Conservation (phyloP, 1,284 basidiomycete species). For the Ustilago vetiveriae region DNA sequence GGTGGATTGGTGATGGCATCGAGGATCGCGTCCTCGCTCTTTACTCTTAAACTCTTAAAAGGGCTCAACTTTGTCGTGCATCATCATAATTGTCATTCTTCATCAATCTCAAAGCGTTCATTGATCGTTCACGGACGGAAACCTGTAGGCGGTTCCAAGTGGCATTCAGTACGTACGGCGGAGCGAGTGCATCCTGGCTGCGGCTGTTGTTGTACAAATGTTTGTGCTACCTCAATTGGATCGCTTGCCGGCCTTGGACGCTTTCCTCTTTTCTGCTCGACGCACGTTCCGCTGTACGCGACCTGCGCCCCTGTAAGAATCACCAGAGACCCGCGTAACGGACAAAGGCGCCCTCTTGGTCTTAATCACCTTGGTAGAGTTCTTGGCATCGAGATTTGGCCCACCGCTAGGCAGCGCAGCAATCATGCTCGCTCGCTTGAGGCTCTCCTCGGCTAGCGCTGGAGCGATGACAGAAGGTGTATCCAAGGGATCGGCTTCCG, state of each 20-base stretch:
- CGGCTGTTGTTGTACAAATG: too few species aligned
- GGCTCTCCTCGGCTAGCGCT: constrained; percentile 26
- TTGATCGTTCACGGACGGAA: too few species aligned
- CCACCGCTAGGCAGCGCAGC: constrained; percentile 44
- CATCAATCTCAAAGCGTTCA: neutral
- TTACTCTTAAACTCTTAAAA: constrained; percentile 52
- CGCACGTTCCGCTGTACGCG: constrained; percentile 37
- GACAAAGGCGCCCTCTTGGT: constrained; percentile 18
- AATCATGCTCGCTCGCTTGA: constrained; percentile 31
- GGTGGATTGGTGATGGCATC: constrained; percentile 65
- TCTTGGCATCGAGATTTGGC: constrained; percentile 22
- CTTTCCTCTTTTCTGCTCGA: constrained; percentile 44
- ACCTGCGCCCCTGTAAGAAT: constrained; percentile 52
- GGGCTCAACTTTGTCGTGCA: too few species aligned
- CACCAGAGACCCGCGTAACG: constrained; percentile 39
- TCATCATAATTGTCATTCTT: too few species aligned
- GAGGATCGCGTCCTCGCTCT: constrained; percentile 61
- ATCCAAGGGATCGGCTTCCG: constrained; percentile 30
- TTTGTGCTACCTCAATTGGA: constrained; percentile 1
- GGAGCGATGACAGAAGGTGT: constrained; percentile 42
- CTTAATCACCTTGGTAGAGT: constrained; percentile 14
- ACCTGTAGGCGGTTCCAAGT: neutral
- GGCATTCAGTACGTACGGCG: too few species aligned
- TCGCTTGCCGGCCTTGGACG: neutral
- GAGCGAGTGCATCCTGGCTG: too few species aligned